Evolutionary conservation across 495 filamentous ascomycete genomes (phyloP), one percentile per base, ranked within the genome.

Genomic region (Bathelium albidoporum): DNA sequence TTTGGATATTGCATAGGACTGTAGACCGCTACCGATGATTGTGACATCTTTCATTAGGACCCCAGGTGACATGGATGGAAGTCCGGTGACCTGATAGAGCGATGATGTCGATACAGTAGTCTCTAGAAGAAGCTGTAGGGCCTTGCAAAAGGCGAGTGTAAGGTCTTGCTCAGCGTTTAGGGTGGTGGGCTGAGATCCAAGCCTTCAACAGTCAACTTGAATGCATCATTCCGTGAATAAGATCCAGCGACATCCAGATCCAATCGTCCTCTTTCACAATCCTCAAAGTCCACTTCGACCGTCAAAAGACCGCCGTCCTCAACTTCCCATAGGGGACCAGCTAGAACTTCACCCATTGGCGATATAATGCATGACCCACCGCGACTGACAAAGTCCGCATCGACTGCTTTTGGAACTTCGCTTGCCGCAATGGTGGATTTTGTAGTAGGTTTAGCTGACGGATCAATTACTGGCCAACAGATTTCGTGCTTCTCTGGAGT

Each of bases 281-380:
- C 85, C 44, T 87, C 84, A 59, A 87, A 76, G 61, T 88, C 84
- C 12, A 82, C 79, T 60, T 82, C 77, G 1, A 76, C 71, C 14
- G 79, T 71, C 20, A 82, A 66, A 3, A 86, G 63, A 0, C 77
- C 79, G 7, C 78, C 77, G 65, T 87, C 81, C 61, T 91, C 85
- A 36, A 87, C 83, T 61, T 94, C 89, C 90, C 90, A 96, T 59
- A 95, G 75, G 1, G 93, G 93, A 0, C 89, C 91, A 0, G 82
- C 83, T 0, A 96, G 72, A 2, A 91, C 82, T 2, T 91, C 81
- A 0, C 93, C 93, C 32, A 88, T 76, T 0, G 93, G 93, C 7
- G 81, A 86, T 53, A 95, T 77, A 65, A 97, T 92, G 66, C 85
- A 87, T 0, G 88, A 93, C 0, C 93, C 93, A 29, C 92, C 93